These are phyloP conservation scores for Huntiella savannae DNA, from an alignment of 2,329 filamentous ascomycete genomes.

Conservation along the genomic window DNA sequence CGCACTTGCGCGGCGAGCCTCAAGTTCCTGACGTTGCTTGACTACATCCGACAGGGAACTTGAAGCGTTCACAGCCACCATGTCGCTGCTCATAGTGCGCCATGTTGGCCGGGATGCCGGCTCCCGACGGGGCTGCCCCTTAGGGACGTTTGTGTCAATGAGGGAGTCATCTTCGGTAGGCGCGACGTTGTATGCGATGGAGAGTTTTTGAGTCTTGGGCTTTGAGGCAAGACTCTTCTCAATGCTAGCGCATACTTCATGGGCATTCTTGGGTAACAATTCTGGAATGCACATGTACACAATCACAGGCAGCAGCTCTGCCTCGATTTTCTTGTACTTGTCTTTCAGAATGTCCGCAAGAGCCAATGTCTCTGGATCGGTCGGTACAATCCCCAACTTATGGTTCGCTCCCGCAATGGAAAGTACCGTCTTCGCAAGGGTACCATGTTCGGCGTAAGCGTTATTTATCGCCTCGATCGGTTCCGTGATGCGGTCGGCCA, in stretches of 20 bases:
- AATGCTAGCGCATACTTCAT: conserved; percentile 24
- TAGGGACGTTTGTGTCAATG: not conserved
- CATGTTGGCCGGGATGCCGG: not conserved
- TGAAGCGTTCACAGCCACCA: not conserved
- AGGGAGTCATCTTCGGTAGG: conserved; percentile 17
- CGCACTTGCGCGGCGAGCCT: conserved; percentile 1
- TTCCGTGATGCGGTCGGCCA: conserved; percentile 26
- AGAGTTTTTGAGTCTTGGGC: conserved; percentile 18
- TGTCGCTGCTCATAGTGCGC: not conserved
- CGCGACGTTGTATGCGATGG: conserved; percentile 21
- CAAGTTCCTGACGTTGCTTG: not conserved
- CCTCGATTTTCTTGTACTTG: conserved; percentile 23
- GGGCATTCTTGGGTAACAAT: conserved; percentile 18
- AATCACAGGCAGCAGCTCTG: conserved; percentile 23
- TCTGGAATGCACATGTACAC: conserved; percentile 21
- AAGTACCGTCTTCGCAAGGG: conserved; percentile 22
- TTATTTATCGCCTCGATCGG: conserved; percentile 22
- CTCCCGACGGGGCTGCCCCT: not conserved
- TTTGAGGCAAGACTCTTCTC: conserved; percentile 23
- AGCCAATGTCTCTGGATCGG: conserved; percentile 16
- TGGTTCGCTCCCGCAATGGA: conserved; percentile 26
- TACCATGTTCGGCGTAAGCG: conserved; percentile 23
- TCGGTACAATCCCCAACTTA: conserved; percentile 19
- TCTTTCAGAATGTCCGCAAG: conserved; percentile 16
- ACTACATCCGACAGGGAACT: not conserved